A percentile compares a stretch with the other conserved stretches of the same genome.
Evolutionary conservation across 2,329 filamentous ascomycete genomes (phyloP).

Genomic region (Aspergillus sp.): DNA sequence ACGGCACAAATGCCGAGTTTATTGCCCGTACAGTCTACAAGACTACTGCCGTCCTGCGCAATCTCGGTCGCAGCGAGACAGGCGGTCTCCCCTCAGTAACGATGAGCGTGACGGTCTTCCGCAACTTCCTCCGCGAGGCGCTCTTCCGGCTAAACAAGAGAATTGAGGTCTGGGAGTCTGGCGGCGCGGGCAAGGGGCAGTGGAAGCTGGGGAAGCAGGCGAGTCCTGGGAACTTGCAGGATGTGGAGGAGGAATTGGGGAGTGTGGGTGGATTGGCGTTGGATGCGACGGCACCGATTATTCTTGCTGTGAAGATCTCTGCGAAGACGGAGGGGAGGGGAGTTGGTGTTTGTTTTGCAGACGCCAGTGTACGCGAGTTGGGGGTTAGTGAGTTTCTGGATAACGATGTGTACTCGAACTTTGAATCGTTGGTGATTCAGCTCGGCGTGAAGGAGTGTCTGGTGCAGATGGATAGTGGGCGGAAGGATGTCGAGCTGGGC

Average conservation of each 20-base stretch:
- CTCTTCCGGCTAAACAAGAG: constrained; percentile 86
- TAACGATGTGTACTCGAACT: constrained; percentile 97
- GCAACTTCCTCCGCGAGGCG: constrained; percentile 89
- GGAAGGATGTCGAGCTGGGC: constrained; percentile 79
- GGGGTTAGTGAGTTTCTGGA: constrained; percentile 98
- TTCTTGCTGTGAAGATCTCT: constrained; percentile 87
- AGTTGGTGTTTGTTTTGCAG: constrained; percentile 94
- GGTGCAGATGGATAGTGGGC: constrained; percentile 67
- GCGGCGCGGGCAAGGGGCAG: constrained; percentile 65
- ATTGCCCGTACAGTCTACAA: constrained; percentile 73
- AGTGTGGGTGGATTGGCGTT: constrained; percentile 52
- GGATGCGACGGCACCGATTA: constrained; percentile 77
- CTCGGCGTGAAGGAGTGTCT: constrained; percentile 92
- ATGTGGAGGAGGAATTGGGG: constrained; percentile 91
- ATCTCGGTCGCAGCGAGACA: constrained; percentile 75
- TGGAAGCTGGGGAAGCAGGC: constrained; percentile 92
- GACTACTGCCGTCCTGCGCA: constrained; percentile 89
- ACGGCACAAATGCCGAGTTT: constrained; percentile 42
- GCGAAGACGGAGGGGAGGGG: constrained; percentile 82
- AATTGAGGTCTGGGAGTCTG: constrained; percentile 80
- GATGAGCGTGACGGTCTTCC: constrained; percentile 89
- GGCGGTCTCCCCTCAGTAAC: constrained; percentile 90
- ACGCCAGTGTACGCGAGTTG: constrained; percentile 90
- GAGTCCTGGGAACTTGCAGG: constrained; percentile 91
- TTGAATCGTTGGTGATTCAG: constrained; percentile 92